Conservation (phyloP, 2,329 filamentous ascomycete species). For the Laburnicola sp. region DNA sequence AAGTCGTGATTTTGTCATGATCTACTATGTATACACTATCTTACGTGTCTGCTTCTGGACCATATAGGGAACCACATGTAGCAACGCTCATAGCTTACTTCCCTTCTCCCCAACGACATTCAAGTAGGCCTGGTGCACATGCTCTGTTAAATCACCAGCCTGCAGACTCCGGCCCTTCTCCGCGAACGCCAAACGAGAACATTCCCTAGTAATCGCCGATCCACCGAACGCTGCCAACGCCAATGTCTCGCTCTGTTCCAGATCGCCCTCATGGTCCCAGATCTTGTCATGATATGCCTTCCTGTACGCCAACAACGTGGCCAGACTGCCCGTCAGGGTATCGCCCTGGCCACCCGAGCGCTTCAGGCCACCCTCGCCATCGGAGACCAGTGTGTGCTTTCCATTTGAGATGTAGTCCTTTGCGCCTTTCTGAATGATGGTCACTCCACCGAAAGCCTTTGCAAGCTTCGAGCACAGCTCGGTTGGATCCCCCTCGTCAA, state of each 20-base stretch:
- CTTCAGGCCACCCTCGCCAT: constrained; percentile 81
- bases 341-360: constrained; percentile 93
- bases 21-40: neutral
- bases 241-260: constrained; percentile 64
- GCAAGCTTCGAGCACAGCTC: constrained; percentile 71
- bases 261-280: constrained; percentile 65
- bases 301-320: constrained; percentile 86
- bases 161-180: constrained; percentile 87
- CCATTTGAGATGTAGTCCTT: constrained; percentile 85
- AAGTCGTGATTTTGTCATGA: constrained; percentile 2
- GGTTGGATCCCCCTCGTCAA: constrained; percentile 54
- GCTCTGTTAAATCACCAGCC: constrained; percentile 88
- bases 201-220: constrained; percentile 85
- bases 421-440: constrained; percentile 84
- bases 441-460: constrained; percentile 79
- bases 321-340: constrained; percentile 86
- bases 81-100: constrained; percentile 29
- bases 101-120: constrained; percentile 71
- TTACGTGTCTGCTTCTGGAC: neutral
- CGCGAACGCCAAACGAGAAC: constrained; percentile 81
- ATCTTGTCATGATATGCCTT: constrained; percentile 81
- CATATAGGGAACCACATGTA: no score
- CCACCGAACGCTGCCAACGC: constrained; percentile 84
- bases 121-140: constrained; percentile 81
- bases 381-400: constrained; percentile 71